phyloP scores from a whole-genome alignment of 805 yeast genomes.

The Candida verbasci region DNA sequence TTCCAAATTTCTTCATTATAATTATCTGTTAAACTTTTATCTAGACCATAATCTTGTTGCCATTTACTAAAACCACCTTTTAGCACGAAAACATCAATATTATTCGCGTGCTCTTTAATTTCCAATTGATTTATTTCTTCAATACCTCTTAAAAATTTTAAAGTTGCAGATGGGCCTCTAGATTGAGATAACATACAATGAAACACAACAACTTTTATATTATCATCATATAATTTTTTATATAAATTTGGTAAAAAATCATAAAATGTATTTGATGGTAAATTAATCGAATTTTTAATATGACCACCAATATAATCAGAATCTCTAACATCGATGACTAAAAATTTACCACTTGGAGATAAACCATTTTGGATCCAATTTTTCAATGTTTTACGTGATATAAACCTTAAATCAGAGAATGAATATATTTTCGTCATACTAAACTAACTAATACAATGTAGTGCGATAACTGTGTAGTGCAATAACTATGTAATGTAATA shows the following conservation, averaged over 20 bases:
- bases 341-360: slow-evolving; percentile 37
- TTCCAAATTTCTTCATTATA: slow-evolving; percentile 35
- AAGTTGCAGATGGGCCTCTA: slow-evolving; percentile 85
- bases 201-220: slow-evolving; percentile 59
- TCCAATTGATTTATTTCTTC: slow-evolving; percentile 25
- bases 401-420: slow-evolving; percentile 41
- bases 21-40: slow-evolving; percentile 54
- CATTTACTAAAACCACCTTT: slow-evolving; percentile 83
- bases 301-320: slow-evolving; percentile 79
- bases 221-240: slow-evolving; percentile 24
- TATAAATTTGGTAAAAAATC: slow-evolving; percentile 35
- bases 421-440: slow-evolving; percentile 15
- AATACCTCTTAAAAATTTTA: slow-evolving; percentile 50
- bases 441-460: too few species aligned
- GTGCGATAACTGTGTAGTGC: too few species aligned
- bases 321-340: slow-evolving; percentile 82
- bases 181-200: slow-evolving; percentile 92
- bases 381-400: slow-evolving; percentile 42
- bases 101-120: slow-evolving; percentile 18
- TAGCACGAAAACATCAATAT: slow-evolving; percentile 61
- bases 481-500: too few species aligned
- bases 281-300: slow-evolving; percentile 50
- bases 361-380: slow-evolving; percentile 41
- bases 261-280: slow-evolving; percentile 47
- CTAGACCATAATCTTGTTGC: slow-evolving; percentile 74